phyloP scores from a whole-genome alignment of 2,329 filamentous ascomycete genomes.

The Diaporthe sp. region DNA sequence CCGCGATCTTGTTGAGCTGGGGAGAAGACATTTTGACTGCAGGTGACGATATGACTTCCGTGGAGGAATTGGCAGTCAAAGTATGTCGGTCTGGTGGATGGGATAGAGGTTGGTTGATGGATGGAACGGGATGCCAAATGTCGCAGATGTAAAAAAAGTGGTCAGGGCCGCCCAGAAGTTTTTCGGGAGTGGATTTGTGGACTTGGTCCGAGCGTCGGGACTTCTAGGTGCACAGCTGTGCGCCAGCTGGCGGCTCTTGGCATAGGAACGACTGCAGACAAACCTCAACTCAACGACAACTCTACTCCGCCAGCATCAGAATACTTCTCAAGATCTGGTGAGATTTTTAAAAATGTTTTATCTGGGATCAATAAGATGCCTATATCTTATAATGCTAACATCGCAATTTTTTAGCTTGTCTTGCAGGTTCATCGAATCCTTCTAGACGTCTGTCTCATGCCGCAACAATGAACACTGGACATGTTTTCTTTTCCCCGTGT shows the following conservation, averaged over 20 bases:
- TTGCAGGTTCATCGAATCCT: too few species aligned
- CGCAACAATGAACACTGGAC: too few species aligned
- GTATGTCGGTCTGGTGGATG: constrained; percentile 40
- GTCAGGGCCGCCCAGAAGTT: constrained; percentile 13
- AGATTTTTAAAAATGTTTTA: background rate
- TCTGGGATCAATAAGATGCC: too few species aligned
- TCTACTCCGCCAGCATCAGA: background rate
- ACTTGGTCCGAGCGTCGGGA: constrained; percentile 6
- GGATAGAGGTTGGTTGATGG: constrained; percentile 38
- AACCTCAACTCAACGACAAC: background rate
- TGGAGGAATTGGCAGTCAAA: constrained; percentile 42
- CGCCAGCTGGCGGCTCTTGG: constrained; percentile 19
- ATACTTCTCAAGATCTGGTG: background rate
- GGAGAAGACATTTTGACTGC: constrained; percentile 74
- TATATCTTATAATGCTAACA: too few species aligned
- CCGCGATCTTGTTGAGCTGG: constrained; percentile 97
- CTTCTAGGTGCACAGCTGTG: background rate
- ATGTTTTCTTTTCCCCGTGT: too few species aligned
- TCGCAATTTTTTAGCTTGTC: too few species aligned
- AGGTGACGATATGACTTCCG: constrained; percentile 46
- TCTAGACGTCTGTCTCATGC: too few species aligned
- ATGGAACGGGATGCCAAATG: constrained; percentile 12
- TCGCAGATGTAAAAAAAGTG: constrained; percentile 24
- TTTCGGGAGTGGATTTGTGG: constrained; percentile 38
- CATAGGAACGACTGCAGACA: background rate